Evolutionary conservation across 768 basidiomycete species (phyloP), one percentile per base, ranked within the genome.

Genomic region (Suillus discolor): DNA sequence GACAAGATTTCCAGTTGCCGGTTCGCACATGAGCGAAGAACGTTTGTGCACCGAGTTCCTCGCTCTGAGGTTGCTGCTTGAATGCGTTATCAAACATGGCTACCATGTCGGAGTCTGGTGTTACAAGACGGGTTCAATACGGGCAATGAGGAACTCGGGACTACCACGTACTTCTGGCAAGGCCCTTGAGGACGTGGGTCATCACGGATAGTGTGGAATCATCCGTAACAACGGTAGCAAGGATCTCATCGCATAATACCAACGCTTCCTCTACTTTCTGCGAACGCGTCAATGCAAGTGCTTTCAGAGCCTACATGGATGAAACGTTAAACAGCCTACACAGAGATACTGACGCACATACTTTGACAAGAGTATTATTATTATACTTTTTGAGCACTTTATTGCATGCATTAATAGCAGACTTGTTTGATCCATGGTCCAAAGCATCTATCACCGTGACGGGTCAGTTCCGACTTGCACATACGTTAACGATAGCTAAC

Each of bases 321-420:
- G 71, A 69, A 62, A 64, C 44, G 66, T 71, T 65, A 57, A 62
- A 4, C 49, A 55, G 45, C n/a, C 28, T n/a, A 31, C 36, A 42
- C 6, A 45, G 39, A 28, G 42, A 16, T 41, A 42, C 47, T 25
- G 9, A 16, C 12, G 34, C 23, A 68, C 68, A 28, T 65, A 86
- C 93, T 83, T 92, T 93, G 73, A 92, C 77, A 39, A 93, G 80
- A 51, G 85, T 81, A 75, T 87, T 90, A 74, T 84, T 87, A 34
- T 91, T 90, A 70, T 93, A 85, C 79, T 94, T 95, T 78, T 94
- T 95, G 69, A 95, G 84, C 36, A 95, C 76, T 78, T 95, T 95
- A 77, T 93, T 94, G 79, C 93, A 94, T 9, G 88, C 83, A 47
- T 93, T 87, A 63, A 95, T 84, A 23, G 94, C 93, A 45, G 91